These are phyloP conservation scores for Heliocybe sulcata DNA, from an alignment of 1,284 basidiomycete species.

Conservation along the genomic window DNA sequence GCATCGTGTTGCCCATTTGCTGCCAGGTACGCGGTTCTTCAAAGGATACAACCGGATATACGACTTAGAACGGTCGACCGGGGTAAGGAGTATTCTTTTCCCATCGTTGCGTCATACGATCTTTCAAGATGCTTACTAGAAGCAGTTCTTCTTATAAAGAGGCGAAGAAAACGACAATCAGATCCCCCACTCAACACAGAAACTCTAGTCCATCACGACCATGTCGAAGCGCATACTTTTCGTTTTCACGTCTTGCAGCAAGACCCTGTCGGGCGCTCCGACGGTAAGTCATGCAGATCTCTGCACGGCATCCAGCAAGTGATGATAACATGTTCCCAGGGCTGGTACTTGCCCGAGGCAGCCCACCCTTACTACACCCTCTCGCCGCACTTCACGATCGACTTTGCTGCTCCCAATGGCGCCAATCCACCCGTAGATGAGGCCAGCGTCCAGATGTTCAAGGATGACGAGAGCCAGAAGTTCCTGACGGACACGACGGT, in stretches of 20 bases:
- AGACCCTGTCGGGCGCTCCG: constrained; percentile 47
- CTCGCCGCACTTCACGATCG: constrained; percentile 47
- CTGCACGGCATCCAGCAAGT: too few species aligned
- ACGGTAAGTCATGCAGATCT: constrained; percentile 58
- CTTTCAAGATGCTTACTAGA: too few species aligned
- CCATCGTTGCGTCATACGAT: too few species aligned
- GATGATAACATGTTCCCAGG: constrained; percentile 39
- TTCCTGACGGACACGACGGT: constrained; percentile 61
- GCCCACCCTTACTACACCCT: constrained; percentile 79
- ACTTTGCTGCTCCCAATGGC: constrained; percentile 66
- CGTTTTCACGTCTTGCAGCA: constrained; percentile 66
- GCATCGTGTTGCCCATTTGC: too few species aligned
- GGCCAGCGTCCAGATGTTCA: constrained; percentile 53
- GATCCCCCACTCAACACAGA: too few species aligned
- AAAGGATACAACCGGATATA: too few species aligned
- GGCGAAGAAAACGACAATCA: too few species aligned
- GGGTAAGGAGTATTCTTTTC: too few species aligned
- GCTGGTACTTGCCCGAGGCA: constrained; percentile 69
- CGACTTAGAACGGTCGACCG: too few species aligned
- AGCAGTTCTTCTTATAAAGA: too few species aligned
- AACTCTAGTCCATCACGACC: not conserved
- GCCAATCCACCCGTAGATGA: constrained; percentile 70
- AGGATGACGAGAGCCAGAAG: constrained; percentile 46
- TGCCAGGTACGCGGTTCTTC: too few species aligned
- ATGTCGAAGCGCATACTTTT: constrained; percentile 50